Evolutionary conservation across 768 basidiomycete genomes (phyloP), one percentile per base, ranked within the genome.

Genomic region (Serendipita vermifera): DNA sequence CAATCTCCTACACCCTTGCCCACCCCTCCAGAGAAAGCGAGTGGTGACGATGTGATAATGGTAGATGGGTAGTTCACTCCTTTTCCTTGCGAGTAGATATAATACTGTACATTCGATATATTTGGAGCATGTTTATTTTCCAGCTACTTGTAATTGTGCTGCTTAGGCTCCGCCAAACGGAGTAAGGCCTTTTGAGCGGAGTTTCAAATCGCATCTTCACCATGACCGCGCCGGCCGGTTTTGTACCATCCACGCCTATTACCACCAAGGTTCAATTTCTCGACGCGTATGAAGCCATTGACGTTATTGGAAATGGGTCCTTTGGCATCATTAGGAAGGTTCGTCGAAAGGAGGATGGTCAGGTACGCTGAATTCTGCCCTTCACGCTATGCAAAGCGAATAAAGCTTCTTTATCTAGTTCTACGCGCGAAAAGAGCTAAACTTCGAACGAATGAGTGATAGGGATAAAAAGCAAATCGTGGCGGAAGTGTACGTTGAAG

Each of bases 291-390:
- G 89, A 91, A 59, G 74, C 88, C 5, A 75, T 92, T 43, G 91
- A 93, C 61, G 77, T 96, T 57, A 94, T 99, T 43, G 96, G 96
- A 3, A 97, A 93, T 63, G 96, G 96, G 26, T 88, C 87, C 3
- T 99, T 99, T 73, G 96, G 96, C 1, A 88, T 98, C 59, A 99
- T 99, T 61, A 82, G 91, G 58, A 97, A 97, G 73, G 93, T 97
- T 11, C 75, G 81, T 59, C 73, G 91, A 62, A 88, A 87, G 68
- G 70, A 77, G 13, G 92, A 96, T 68, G 87, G 88, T 32, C 63
- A 79, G 68, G 90, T 92, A 61, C 61, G 85, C 78, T 17, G 27
- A 51, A 38, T 33, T 26, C 13, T 56, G 32, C 35, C 58, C 59
- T 61, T 26, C 15, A 17, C 13, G 5, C 32, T 32, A 33, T 6